Evolutionary conservation across 192 early-diverging fungal species (phyloP), one percentile per base, ranked within the genome.

Genomic region (Dissophora ornata): DNA sequence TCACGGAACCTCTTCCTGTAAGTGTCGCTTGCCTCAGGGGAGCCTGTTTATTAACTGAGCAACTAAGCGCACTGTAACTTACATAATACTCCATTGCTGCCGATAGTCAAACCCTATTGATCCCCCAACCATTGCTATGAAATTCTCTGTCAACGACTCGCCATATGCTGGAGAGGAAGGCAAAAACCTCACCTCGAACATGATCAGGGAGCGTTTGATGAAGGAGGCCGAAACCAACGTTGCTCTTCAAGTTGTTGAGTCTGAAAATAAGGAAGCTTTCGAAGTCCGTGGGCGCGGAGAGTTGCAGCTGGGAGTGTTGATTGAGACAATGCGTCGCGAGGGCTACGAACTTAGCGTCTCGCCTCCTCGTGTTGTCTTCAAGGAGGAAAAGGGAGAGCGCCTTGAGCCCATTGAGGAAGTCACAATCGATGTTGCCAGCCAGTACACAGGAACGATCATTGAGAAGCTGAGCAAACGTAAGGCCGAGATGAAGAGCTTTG

Each of bases 281-380:
- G 93, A 95, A 80, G 93, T 95, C 36, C 88, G 89, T 48, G 93
- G 93, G 28, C 91, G 93, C 44, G 93, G 93, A n/a, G 93, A 95
- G 83, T 83, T 95, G 32, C 93, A 95, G 82, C 86, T 95, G 51
- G 92, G 91, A 22, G 91, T 95, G 10, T 81, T 95, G 38, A 93
- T 93, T 54, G 93, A 95, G 84, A 93, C 93, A 9, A 95, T 95
- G 93, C 86, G 93, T 29, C 88, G 93, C 24, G 93, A 95, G 80
- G 93, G 93, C 22, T 95, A 92, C 68, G 93, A 95, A 79, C 81
- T 95, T 26, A 90, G 89, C 30, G 89, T 95, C 8, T 90, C 90
- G 2, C 90, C 93, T 9, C 93, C 93, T 26, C 85, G 88, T n/a
- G 93, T 95, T 40, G 85, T 95, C 51, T 91, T 85, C 81, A 93